These are phyloP conservation scores for Calophaca sinica DNA, from an alignment of 306 rosid genomes.

Conservation along the genomic window DNA sequence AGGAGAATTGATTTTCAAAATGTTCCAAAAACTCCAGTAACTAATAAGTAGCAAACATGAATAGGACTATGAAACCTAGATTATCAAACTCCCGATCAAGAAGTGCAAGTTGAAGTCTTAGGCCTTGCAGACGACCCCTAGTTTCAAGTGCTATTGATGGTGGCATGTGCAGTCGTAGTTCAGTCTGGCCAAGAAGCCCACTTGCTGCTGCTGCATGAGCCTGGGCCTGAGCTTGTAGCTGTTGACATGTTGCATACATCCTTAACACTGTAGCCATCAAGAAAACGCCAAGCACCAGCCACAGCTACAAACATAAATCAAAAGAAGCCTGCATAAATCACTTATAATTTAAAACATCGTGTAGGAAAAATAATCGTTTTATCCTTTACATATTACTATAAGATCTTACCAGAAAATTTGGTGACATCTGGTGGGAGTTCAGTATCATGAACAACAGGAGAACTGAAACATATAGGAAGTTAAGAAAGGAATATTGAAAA, in stretches of 20 bases:
- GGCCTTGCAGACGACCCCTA: slow-evolving; percentile 87
- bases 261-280: slow-evolving; percentile 89
- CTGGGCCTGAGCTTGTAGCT: slow-evolving; percentile 94
- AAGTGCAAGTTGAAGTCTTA: slow-evolving; percentile 92
- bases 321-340: too few relatives aligned
- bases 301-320: slow-evolving; percentile 58
- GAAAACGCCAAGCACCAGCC: slow-evolving; percentile 95
- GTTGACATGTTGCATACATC: slow-evolving; percentile 97
- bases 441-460: slow-evolving; percentile 87
- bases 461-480: slow-evolving; percentile 57
- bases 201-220: slow-evolving; percentile 80
- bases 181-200: slow-evolving; percentile 89
- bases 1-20: neutral
- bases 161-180: slow-evolving; percentile 82
- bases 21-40: neutral
- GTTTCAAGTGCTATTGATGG: slow-evolving; percentile 87
- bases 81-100: slow-evolving; percentile 95
- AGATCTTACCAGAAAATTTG: slow-evolving; percentile 76
- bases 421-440: slow-evolving; percentile 94
- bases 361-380: too few relatives aligned
- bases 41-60: neutral
- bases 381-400: neutral
- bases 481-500: slow-evolving; percentile 11
- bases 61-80: slow-evolving; percentile 56
- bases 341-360: too few relatives aligned